Base-by-base conservation (phyloP, 805 yeast genomes). In the Candida orba region DNA sequence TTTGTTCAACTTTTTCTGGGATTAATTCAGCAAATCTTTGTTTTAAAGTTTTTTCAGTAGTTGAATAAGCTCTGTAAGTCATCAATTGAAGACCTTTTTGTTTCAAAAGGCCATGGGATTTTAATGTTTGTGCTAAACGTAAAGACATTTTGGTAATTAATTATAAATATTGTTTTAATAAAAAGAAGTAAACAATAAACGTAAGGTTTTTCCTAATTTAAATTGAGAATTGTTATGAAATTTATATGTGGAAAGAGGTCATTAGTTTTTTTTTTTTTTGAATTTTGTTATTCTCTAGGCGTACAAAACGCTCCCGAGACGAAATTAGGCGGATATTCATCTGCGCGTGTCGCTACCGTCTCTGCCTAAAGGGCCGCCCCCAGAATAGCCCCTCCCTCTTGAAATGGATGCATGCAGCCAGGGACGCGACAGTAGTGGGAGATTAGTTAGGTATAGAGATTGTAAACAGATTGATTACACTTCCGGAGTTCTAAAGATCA, bases 11-110 rank as follows among this genome's bases (percentile, higher is more conserved):
- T 74, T 86, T 86, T 60, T 78, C 89, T 54, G 98, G 98, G 65
- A 90, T 78, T 54, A 87, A 74, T 63, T 87, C 95, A 45, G 89
- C 95, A 64, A 93, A 90, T 65, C 95, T 82, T 70, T 93, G 95
- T 71, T 93, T 93, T 59, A 93, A 76, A 52, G 96, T 81, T 75
- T 77, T 63, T 43, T 61, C 65, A n/a, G 49, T 39, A 17, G 55
- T 43, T 22, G 59, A 51, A 51, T 56, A 56, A n/a, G 50, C 43
- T 56, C 60, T 57, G 27, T 52, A 44, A 36, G 57, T 57, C 32
- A 41, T 17, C 17, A 45, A 32, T 42, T 41, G 41, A 12, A 45
- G 30, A 32, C 48, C 42, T 33, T 45, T 45, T 42, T 38, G 39
- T 31, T 39, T 45, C 32, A 45, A 29, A 24, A 43, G 43, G 35